Conservation (phyloP, 352 stramenopile genomes). For the Pythium biforme region DNA sequence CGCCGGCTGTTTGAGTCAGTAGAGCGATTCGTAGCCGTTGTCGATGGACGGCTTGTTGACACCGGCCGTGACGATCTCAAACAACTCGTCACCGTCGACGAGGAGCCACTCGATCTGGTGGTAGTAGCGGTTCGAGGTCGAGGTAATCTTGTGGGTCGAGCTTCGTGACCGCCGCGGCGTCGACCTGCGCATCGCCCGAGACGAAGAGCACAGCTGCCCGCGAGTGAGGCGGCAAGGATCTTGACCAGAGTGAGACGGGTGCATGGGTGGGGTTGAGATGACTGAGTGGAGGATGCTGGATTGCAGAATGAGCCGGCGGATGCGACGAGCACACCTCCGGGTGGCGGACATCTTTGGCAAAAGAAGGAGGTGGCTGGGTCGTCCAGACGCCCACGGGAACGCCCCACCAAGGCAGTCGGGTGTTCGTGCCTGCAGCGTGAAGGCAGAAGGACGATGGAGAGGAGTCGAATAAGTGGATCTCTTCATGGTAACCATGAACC, state of each 20-base stretch:
- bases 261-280: not conserved
- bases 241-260: not conserved
- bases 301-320: not conserved
- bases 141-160: slow-evolving; percentile 22
- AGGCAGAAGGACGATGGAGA: too few species aligned
- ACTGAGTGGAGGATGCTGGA: not conserved
- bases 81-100: slow-evolving; percentile 17
- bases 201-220: not conserved
- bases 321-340: not conserved
- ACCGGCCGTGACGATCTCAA: slow-evolving; percentile 23
- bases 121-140: slow-evolving; percentile 20
- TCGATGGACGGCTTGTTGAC: slow-evolving; percentile 22
- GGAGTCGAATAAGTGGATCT: too few species aligned
- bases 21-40: slow-evolving; percentile 22
- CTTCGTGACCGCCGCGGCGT: slow-evolving; percentile 21
- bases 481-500: not conserved
- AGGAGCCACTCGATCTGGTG: slow-evolving; percentile 25
- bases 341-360: not conserved
- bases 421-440: too few species aligned
- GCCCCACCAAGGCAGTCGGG: too few species aligned
- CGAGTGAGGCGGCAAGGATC: not conserved
- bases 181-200: slow-evolving; percentile 2
- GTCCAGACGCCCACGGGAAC: not conserved
- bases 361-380: not conserved
- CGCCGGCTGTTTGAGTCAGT: slow-evolving; percentile 24